Base-by-base conservation (phyloP, 495 filamentous ascomycete genomes). In the Hyaloscypha bicolor region DNA sequence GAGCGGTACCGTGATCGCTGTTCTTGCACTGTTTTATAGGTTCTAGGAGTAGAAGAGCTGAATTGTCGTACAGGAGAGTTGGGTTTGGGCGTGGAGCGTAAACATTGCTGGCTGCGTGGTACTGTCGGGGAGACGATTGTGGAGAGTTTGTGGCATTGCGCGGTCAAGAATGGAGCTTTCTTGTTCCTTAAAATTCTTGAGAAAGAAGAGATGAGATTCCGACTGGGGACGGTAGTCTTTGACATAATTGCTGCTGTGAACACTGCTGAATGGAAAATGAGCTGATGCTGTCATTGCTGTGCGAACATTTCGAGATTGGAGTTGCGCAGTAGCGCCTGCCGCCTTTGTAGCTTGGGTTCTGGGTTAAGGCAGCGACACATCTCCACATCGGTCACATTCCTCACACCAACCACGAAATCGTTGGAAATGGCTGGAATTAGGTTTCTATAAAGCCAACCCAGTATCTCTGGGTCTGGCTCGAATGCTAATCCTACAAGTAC, bases 1-100 rank as follows among this genome's bases (percentile, higher is more conserved):
- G 80, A 83, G 12, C 80, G 74, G 69, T 86, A 83, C 37, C 81
- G 71, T 60, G 81, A 84, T 63, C 78, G 78, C 56, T 83, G 83
- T 71, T 86, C 82, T 67, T 86, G 79, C 1, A 86, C 81, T 25
- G 84, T 86, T 75, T 84, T 85, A 65, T 73, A 79, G 62, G 79
- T 78, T 60, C 72, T 72, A 30, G 76, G 58, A 62, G 55, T 16
- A 9, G 70, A 57, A 16, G 62, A 63, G 59, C 65, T 66, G 62
- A 69, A 71, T 25, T 62, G 42, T 37, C 51, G 42, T 19, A 48
- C 0, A 12, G 42, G 42, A 14, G 9, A 19, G 42, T 25, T 64
- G 12, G 6, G 2, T 19, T 59, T 59, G 29, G 63, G 32, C 3
- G 55, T 21, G 9, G 35, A 51, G 9, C 29, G 63, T 32, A 63